Evolutionary conservation across 768 basidiomycete genomes (phyloP).

Genomic region (Serendipita indica): DNA sequence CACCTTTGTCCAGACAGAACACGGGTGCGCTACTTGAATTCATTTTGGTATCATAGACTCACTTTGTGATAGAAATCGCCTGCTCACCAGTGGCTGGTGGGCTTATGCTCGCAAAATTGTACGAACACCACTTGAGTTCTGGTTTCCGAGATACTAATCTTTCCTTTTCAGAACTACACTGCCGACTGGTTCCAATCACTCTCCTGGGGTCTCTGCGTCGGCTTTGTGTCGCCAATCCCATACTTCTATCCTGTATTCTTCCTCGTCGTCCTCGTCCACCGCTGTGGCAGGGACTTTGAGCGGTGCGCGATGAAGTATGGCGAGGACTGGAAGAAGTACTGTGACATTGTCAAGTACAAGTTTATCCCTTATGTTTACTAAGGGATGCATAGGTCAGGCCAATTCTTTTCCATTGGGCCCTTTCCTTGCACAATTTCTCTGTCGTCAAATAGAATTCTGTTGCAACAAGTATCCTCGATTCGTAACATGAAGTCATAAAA

Average conservation of each 20-base stretch:
- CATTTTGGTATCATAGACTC: constrained; percentile 1
- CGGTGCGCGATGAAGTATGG: constrained; percentile 86
- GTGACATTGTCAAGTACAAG: constrained; percentile 72
- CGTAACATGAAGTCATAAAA: no score
- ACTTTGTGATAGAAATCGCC: constrained; percentile 49
- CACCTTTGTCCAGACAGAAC: constrained; percentile 80
- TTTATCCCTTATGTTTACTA: constrained; percentile 84
- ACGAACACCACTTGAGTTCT: constrained; percentile 19
- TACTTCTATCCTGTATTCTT: constrained; percentile 98
- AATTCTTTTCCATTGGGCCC: no score
- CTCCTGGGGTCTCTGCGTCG: constrained; percentile 70
- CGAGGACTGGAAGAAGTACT: constrained; percentile 89
- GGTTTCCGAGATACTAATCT: not conserved
- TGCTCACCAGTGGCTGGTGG: constrained; percentile 93
- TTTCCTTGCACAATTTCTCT: no score
- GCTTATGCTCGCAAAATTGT: constrained; percentile 84
- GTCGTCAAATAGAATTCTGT: no score
- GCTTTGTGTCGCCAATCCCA: constrained; percentile 65
- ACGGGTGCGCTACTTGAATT: constrained; percentile 42
- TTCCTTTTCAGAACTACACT: constrained; percentile 61
- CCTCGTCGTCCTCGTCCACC: constrained; percentile 79
- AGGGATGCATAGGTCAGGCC: no score
- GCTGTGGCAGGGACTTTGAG: constrained; percentile 89
- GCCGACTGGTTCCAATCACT: constrained; percentile 83
- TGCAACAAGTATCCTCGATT: no score